Percentiles rank a stretch among this genome's conserved stretches.
These are phyloP conservation scores for Saccharomycopsis olivae DNA, from an alignment of 805 yeast species.

Conservation along the genomic window DNA sequence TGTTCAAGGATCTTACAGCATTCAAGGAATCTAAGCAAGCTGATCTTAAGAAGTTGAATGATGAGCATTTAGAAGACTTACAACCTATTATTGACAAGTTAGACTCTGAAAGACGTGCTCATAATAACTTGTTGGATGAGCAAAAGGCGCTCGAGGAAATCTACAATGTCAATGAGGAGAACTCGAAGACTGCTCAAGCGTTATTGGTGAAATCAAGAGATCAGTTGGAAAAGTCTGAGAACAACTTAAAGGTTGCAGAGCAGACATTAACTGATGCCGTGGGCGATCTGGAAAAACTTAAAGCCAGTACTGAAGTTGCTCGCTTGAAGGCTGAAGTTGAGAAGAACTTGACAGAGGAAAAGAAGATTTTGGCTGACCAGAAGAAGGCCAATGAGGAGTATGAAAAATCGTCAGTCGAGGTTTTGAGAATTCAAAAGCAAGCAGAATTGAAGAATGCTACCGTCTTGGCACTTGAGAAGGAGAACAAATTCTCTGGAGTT, in stretches of 20 bases:
- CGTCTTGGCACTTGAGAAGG: constrained; percentile 14
- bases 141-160: constrained; percentile 10
- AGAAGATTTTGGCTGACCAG: constrained; percentile 5
- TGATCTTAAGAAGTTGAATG: constrained; percentile 13
- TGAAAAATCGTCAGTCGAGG: constrained; percentile 6
- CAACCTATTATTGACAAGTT: constrained; percentile 14
- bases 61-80: constrained; percentile 6
- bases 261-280: constrained; percentile 1
- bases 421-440: constrained; percentile 9
- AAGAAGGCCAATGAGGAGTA: constrained; percentile 10
- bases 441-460: constrained; percentile 15
- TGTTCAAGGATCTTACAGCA: constrained; percentile 11
- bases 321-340: constrained; percentile 12
- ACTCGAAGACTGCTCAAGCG: constrained; percentile 8
- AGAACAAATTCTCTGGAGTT: constrained; percentile 3
- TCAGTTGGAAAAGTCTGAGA: constrained; percentile 11
- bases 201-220: constrained; percentile 9
- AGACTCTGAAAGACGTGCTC: constrained; percentile 2
- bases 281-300: constrained; percentile 11
- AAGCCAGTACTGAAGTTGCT: constrained; percentile 15
- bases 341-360: constrained; percentile 12
- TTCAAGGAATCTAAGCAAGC: constrained; percentile 7
- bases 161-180: constrained; percentile 6
- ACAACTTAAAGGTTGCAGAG: constrained; percentile 10
- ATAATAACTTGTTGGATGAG: constrained; percentile 9